Evolutionary conservation across 2,329 filamentous ascomycete genomes (phyloP), one percentile per base, ranked within the genome.

Genomic region (Pseudogymnoascus sp.): DNA sequence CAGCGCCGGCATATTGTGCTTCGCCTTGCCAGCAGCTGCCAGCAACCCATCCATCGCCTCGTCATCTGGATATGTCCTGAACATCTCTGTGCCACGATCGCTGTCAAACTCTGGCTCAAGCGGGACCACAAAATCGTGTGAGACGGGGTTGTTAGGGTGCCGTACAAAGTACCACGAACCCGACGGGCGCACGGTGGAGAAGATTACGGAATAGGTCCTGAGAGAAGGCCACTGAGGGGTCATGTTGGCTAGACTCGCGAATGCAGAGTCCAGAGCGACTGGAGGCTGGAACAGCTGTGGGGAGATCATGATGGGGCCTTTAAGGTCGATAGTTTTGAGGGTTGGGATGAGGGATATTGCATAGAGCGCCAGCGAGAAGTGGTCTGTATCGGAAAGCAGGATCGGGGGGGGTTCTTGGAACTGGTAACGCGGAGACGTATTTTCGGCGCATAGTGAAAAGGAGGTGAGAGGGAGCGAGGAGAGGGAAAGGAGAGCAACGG

Each of bases 271-370:
- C 8, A 56, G 8, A 33, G 28, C 10, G 28, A 28, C 11, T 33
- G 33, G 38, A 18, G 56, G 33, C 28, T 56, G 37, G 35, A 62
- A 63, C 14, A 63, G 62, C 12, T 23, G 56, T n/a, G 59, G 40
- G 16, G 62, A 63, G 18, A 63, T 56, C 50, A 56, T 63, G 56
- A 63, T 50, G 25, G 62, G 56, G 14, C 62, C 62, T 10, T 14
- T 23, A 16, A 63, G 62, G 23, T 38, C 35, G 37, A 63, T 28
- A 35, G 18, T 50, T 12, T 16, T 47, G 56, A 63, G 62, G 40
- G 42, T 50, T 35, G 62, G 59, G 28, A 31, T 42, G n/a, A 61
- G 62, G 12, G 56, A 60, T 23, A 63, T 35, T 16, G 59, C 25
- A 47, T 63, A 42, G 11, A 63, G 40, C 44, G 62, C 62, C 7